Percentiles rank a stretch among this genome's conserved stretches.
Conservation (phyloP, 768 basidiomycete species). For the Tylopilus felleus region DNA sequence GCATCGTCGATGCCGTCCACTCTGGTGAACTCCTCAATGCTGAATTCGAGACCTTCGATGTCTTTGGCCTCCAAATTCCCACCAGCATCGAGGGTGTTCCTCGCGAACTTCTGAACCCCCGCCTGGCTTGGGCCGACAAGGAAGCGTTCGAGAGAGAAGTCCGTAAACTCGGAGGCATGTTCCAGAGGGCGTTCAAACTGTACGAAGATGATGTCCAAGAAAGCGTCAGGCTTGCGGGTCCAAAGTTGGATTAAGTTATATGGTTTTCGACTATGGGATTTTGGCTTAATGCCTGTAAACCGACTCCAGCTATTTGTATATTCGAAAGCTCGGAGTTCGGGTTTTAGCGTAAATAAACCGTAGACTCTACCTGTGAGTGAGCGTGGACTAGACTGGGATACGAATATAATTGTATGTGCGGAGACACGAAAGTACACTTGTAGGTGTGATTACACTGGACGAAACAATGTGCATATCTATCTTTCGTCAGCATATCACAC, state of each 20-base stretch:
- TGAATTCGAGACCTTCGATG: slow-evolving; percentile 79
- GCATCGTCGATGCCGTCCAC: slow-evolving; percentile 97
- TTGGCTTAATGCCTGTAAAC: slow-evolving; percentile 1
- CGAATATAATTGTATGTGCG: background rate
- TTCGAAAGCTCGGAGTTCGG: background rate
- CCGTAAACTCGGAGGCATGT: slow-evolving; percentile 88
- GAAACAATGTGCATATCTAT: background rate
- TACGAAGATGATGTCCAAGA: slow-evolving; percentile 85
- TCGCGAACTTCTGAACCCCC: slow-evolving; percentile 85
- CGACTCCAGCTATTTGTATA: background rate
- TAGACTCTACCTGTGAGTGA: background rate
- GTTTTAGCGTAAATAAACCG: background rate
- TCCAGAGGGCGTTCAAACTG: slow-evolving; percentile 87
- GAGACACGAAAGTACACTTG: no score
- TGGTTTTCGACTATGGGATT: background rate
- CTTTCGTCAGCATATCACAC: slow-evolving; percentile 21
- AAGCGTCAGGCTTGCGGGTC: slow-evolving; percentile 82
- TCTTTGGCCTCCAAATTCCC: slow-evolving; percentile 85
- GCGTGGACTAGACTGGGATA: background rate
- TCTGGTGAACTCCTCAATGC: slow-evolving; percentile 85
- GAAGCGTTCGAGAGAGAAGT: slow-evolving; percentile 88
- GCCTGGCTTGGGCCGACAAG: slow-evolving; percentile 82
- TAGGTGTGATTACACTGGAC: background rate
- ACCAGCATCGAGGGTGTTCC: slow-evolving; percentile 83
- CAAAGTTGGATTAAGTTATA: slow-evolving; percentile 34